These are phyloP conservation scores for Erythrophleum ivorense DNA, from an alignment of 331 rosid genomes.

Conservation along the genomic window DNA sequence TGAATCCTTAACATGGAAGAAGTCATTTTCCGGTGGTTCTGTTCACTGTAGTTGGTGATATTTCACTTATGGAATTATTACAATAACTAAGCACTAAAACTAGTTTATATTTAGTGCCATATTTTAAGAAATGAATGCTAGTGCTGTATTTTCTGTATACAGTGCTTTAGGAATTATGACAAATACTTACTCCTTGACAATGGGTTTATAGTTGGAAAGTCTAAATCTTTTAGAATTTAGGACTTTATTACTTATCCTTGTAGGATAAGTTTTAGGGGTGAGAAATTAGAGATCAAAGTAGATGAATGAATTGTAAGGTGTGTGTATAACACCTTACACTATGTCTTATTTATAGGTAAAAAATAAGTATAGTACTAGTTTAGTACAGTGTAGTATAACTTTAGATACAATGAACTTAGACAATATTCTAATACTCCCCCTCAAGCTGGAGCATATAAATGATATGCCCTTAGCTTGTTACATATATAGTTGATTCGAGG, in stretches of 20 bases:
- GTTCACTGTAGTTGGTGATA: neutral
- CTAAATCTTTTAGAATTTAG: neutral
- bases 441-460: no score
- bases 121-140: neutral
- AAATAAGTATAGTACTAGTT: no score
- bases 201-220: neutral
- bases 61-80: neutral
- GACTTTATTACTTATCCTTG: neutral
- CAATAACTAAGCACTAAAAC: neutral
- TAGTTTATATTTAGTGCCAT: neutral
- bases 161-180: neutral
- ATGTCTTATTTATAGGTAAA: no score
- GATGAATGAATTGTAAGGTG: no score
- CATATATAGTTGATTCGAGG: no score
- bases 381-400: no score
- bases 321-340: no score
- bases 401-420: no score
- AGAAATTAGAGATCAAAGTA: no score
- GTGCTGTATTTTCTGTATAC: neutral
- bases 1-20: neutral
- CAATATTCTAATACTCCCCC: no score
- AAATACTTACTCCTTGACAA: neutral
- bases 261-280: neutral
- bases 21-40: neutral
- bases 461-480: no score